phyloP scores from a whole-genome alignment of 148 eudicot species.

The Rhododendron griersonianum region DNA sequence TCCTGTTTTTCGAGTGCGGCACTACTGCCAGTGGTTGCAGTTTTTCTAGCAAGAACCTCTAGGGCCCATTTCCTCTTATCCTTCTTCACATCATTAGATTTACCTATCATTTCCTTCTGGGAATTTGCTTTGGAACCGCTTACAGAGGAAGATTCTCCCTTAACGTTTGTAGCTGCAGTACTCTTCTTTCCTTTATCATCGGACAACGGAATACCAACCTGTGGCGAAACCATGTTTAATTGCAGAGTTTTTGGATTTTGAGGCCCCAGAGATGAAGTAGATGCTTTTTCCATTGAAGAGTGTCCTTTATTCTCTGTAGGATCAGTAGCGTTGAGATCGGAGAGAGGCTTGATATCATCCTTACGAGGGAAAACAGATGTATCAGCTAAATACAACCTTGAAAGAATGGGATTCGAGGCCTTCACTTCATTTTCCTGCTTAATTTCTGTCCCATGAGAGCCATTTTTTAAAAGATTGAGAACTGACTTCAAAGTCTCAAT shows the following conservation, averaged over 20 bases:
- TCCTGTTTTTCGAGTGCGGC: constrained; percentile 41
- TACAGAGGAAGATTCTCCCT: too few relatives aligned
- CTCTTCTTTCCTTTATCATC: too few relatives aligned
- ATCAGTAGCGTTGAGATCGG: too few relatives aligned
- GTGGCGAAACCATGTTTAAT: too few relatives aligned
- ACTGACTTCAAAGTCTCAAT: constrained; percentile 76
- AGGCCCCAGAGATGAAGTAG: too few relatives aligned
- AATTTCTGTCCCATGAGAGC: constrained; percentile 28
- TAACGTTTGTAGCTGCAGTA: too few relatives aligned
- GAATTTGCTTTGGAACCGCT: constrained; percentile 16
- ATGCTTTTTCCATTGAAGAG: too few relatives aligned
- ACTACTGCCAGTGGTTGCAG: constrained; percentile 38
- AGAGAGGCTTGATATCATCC: too few relatives aligned
- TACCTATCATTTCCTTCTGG: constrained; percentile 31
- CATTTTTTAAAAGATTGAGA: constrained; percentile 57
- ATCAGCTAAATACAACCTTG: constrained; percentile 91
- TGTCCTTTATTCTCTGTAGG: too few relatives aligned
- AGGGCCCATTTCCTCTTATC: constrained; percentile 95
- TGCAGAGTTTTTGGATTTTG: too few relatives aligned
- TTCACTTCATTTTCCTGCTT: constrained; percentile 33
- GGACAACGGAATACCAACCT: too few relatives aligned
- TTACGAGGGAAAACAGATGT: too few relatives aligned
- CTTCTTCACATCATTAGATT: constrained; percentile 34
- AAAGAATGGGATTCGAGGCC: constrained; percentile 59
- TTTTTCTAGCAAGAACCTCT: constrained; percentile 82